phyloP scores from a whole-genome alignment of 441 rosid genomes.

The Eruca vesicaria region DNA sequence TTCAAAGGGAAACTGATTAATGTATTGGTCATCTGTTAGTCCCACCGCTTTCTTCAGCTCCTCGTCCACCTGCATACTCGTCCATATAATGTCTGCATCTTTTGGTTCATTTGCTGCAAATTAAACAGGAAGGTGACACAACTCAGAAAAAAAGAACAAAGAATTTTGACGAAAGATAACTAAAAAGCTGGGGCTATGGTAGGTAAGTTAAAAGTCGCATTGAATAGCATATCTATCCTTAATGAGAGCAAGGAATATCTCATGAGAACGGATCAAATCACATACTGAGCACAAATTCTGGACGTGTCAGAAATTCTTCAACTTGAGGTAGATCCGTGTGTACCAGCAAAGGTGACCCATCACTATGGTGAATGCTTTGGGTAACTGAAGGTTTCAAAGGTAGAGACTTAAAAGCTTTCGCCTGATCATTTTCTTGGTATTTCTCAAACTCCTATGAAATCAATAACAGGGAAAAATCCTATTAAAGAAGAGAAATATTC shows the following conservation, averaged over 20 bases:
- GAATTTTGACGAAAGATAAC: neutral
- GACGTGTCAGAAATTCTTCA: slow-evolving; percentile 75
- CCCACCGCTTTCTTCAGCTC: slow-evolving; percentile 70
- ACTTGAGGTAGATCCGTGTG: slow-evolving; percentile 91
- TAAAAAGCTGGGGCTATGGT: slow-evolving; percentile 2
- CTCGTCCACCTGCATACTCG: slow-evolving; percentile 82
- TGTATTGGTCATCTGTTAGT: slow-evolving; percentile 67
- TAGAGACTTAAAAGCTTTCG: slow-evolving; percentile 39
- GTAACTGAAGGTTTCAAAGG: slow-evolving; percentile 41
- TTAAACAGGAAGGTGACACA: slow-evolving; percentile 18
- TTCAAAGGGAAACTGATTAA: slow-evolving; percentile 92
- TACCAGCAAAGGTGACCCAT: slow-evolving; percentile 58
- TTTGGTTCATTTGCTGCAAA: slow-evolving; percentile 73
- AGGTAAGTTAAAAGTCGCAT: neutral
- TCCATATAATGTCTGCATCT: slow-evolving; percentile 92
- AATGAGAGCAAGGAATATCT: slow-evolving; percentile 13
- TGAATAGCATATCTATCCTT: neutral
- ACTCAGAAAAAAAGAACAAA: slow-evolving; percentile 2
- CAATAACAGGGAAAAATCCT: slow-evolving; percentile 25
- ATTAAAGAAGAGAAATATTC: slow-evolving; percentile 11
- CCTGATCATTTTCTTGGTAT: slow-evolving; percentile 45
- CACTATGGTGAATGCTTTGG: slow-evolving; percentile 38
- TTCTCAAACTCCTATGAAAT: slow-evolving; percentile 71
- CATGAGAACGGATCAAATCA: slow-evolving; percentile 19
- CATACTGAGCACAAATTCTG: slow-evolving; percentile 86